Evolutionary conservation across 768 basidiomycete species (phyloP).

Genomic region (Dentipellis fragilis): DNA sequence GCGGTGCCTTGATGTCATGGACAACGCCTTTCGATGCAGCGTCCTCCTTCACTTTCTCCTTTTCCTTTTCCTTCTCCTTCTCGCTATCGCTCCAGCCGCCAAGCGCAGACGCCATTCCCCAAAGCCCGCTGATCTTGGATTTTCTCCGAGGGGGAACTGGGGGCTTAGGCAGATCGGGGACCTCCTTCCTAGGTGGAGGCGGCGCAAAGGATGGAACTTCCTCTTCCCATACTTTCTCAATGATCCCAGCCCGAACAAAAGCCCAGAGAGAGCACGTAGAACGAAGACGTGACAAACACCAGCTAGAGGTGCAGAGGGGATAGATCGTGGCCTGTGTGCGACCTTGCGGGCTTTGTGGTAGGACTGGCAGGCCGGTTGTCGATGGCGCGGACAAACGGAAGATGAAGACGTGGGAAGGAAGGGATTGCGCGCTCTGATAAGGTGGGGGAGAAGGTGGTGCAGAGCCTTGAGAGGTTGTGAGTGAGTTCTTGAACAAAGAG

Average conservation of each 20-base stretch:
- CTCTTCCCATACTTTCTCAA: constrained; percentile 88
- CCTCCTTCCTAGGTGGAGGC: constrained; percentile 19
- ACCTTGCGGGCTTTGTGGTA: constrained; percentile 15
- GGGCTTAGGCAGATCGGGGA: constrained; percentile 28
- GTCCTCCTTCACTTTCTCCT: constrained; percentile 19
- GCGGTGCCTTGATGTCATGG: neutral
- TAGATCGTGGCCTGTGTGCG: constrained; percentile 42
- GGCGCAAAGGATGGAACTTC: constrained; percentile 33
- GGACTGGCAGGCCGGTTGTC: constrained; percentile 16
- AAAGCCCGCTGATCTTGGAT: constrained; percentile 30
- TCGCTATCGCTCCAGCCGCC: constrained; percentile 40
- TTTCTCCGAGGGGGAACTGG: constrained; percentile 54
- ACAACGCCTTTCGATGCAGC: neutral
- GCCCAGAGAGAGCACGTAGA: constrained; percentile 88
- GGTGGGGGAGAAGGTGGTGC: constrained; percentile 26
- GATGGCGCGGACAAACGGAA: constrained; percentile 45
- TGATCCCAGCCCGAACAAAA: constrained; percentile 70
- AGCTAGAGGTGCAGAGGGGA: constrained; percentile 76
- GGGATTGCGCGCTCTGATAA: constrained; percentile 16
- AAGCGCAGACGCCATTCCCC: constrained; percentile 59
- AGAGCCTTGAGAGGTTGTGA: constrained; percentile 20
- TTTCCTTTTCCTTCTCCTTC: constrained; percentile 20
- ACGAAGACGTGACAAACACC: constrained; percentile 76
- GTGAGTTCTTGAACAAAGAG: constrained; percentile 48
- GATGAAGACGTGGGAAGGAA: constrained; percentile 44